Evolutionary conservation across 345 rosid species (phyloP).

Genomic region (Durio zibethinus): DNA sequence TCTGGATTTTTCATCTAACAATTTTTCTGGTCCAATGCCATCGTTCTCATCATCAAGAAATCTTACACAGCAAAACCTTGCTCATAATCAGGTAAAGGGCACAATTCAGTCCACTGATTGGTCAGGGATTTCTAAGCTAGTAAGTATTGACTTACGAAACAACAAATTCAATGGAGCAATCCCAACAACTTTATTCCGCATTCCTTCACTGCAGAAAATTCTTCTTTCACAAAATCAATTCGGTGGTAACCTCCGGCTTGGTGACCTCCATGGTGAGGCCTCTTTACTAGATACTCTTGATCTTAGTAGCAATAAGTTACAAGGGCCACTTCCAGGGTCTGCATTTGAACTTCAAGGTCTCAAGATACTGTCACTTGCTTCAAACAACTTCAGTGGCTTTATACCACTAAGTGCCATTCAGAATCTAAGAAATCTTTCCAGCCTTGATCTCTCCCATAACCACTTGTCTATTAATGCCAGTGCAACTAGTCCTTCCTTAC

Average conservation of each 20-base stretch:
- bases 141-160: slow-evolving; percentile 21
- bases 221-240: slow-evolving; percentile 30
- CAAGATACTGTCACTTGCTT: slow-evolving; percentile 33
- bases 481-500: not conserved
- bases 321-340: slow-evolving; percentile 26
- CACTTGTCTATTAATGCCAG: not conserved
- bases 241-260: slow-evolving; percentile 21
- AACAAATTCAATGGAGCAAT: slow-evolving; percentile 36
- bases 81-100: slow-evolving; percentile 32
- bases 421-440: not conserved
- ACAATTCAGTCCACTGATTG: slow-evolving; percentile 19
- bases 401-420: slow-evolving; percentile 7
- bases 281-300: slow-evolving; percentile 27
- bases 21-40: slow-evolving; percentile 31
- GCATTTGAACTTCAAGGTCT: slow-evolving; percentile 27
- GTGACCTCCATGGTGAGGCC: not conserved
- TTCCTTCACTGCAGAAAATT: slow-evolving; percentile 15
- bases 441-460: not conserved
- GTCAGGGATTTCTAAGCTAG: slow-evolving; percentile 29
- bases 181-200: slow-evolving; percentile 18
- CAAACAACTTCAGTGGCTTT: slow-evolving; percentile 43
- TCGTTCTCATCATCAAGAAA: slow-evolving; percentile 18
- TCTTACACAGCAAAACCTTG: slow-evolving; percentile 29
- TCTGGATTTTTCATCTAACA: slow-evolving; percentile 27
- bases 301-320: slow-evolving; percentile 38